Evolutionary conservation across 1,284 basidiomycete genomes (phyloP).

Genomic region (Rhodotorula sp.): DNA sequence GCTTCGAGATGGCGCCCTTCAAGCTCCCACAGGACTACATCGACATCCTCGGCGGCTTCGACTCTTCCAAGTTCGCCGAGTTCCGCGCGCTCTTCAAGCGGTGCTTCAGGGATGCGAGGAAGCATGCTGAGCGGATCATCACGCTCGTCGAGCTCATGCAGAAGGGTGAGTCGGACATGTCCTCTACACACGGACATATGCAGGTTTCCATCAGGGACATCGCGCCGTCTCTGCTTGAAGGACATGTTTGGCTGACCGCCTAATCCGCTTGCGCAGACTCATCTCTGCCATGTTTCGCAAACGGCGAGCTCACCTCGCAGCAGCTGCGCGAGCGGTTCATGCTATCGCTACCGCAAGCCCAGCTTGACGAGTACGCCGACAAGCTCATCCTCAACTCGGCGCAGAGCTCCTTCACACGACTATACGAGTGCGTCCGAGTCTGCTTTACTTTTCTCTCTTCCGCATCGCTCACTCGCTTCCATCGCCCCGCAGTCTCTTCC

Average conservation of each 20-base stretch:
- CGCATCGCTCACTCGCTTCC: too few relatives aligned
- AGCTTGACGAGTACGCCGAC: slow-evolving; percentile 86
- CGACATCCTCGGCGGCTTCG: slow-evolving; percentile 88
- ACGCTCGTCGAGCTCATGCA: slow-evolving; percentile 97
- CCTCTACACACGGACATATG: not conserved
- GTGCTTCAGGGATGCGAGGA: slow-evolving; percentile 89
- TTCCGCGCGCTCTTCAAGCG: slow-evolving; percentile 86
- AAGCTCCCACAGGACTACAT: slow-evolving; percentile 95
- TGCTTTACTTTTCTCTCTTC: not conserved
- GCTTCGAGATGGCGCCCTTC: slow-evolving; percentile 98
- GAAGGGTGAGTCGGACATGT: slow-evolving; percentile 61
- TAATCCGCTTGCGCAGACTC: slow-evolving; percentile 63
- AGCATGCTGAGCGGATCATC: slow-evolving; percentile 95
- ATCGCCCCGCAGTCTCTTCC: slow-evolving; percentile 7
- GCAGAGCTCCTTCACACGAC: slow-evolving; percentile 36
- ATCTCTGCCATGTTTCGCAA: slow-evolving; percentile 84
- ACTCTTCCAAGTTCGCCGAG: slow-evolving; percentile 73
- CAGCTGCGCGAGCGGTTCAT: slow-evolving; percentile 92
- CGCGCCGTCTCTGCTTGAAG: not conserved
- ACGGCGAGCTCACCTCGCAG: slow-evolving; percentile 84
- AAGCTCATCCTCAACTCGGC: slow-evolving; percentile 65
- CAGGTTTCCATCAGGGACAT: not conserved
- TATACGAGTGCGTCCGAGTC: slow-evolving; percentile 34
- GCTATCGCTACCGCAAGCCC: slow-evolving; percentile 77
- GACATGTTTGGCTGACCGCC: not conserved